Evolutionary conservation across 1,139 yeast species (phyloP), one percentile per base, ranked within the genome.

Genomic region (Lodderomyces theae): DNA sequence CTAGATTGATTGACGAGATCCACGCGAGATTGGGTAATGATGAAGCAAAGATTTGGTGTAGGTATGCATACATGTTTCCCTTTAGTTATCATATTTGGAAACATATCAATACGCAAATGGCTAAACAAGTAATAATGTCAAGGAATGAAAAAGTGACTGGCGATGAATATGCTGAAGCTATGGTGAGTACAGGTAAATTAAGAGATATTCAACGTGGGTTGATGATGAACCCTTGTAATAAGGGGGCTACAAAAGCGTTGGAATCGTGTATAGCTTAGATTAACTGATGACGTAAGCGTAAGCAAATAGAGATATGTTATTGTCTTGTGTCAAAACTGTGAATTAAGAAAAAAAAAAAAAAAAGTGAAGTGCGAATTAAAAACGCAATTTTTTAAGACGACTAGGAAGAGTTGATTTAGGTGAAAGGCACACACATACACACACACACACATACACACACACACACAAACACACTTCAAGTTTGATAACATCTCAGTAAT

Each of bases 31-130:
- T 74, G 22, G 46, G 48, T 3, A 37, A 43, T 2, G 44, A 49
- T 5, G 51, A 51, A 2, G 41, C 50, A 16, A 44, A 52, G 25
- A 68, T 76, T 4, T 84, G 94, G 88, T 85, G 82, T 52, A 74
- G 82, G 51, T 73, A 80, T 13, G 90, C 94, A 0, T 64, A 82
- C 46, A 64, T 84, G 51, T 84, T 86, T 64, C 97, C 97, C 0
- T 74, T 76, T 31, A 86, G 82, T 51, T 70, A 70, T 48, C 64
- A 66, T 15, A 73, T 86, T 6, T 90, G 97, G 97, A 69, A 67
- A 35, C 66, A 76, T 17, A 58, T 90, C 33, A 77, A 79, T 52
- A 56, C 64, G 15, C 64, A 64, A 35, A 67, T 74, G 66, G 74
- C 76, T 0, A 50, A 70, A 25, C 54, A 63, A 5, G 70, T 79